Percentiles rank a stretch among this genome's conserved stretches.
These are phyloP conservation scores for Trichoderma hamatum DNA, from an alignment of 2,329 filamentous ascomycete species.

Conservation along the genomic window DNA sequence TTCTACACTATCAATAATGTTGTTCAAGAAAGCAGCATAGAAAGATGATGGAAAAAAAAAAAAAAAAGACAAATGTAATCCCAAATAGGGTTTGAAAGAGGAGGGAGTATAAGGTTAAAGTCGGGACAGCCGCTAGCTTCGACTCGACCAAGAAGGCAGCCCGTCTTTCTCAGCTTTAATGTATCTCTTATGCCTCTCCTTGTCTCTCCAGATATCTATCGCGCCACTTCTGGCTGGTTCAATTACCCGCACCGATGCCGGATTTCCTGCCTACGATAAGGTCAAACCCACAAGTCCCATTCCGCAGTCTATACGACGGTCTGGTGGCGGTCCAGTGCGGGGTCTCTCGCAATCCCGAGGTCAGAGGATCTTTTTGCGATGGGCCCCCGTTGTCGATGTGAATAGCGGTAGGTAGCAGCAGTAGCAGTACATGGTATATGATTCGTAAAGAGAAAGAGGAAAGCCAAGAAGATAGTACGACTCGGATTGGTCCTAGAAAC, in stretches of 20 bases:
- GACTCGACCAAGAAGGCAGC: background rate
- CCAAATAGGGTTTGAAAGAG: background rate
- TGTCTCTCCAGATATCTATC: background rate
- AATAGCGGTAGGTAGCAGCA: background rate
- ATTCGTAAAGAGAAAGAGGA: slow-evolving; percentile 4
- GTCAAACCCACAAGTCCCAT: slow-evolving; percentile 13
- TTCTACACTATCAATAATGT: background rate
- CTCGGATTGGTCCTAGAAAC: background rate
- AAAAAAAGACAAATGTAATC: background rate
- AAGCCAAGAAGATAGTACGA: background rate
- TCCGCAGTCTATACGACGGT: background rate
- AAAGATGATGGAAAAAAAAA: background rate
- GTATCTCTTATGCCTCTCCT: background rate
- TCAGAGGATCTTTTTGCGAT: slow-evolving; percentile 6
- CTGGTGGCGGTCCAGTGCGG: slow-evolving; percentile 17
- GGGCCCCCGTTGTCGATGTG: slow-evolving; percentile 12
- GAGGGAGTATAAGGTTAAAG: background rate
- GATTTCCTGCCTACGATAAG: slow-evolving; percentile 10
- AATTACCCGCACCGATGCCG: slow-evolving; percentile 19
- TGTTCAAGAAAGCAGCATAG: background rate
- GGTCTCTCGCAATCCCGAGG: slow-evolving; percentile 5
- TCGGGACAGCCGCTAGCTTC: background rate
- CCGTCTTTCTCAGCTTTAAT: background rate
- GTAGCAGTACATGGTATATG: background rate
- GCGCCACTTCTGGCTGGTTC: slow-evolving; percentile 1